A percentile compares a stretch with the other conserved stretches of the same genome.
These are phyloP conservation scores for Phytophthora colocasiae DNA, from an alignment of 352 stramenopile species.

Conservation along the genomic window DNA sequence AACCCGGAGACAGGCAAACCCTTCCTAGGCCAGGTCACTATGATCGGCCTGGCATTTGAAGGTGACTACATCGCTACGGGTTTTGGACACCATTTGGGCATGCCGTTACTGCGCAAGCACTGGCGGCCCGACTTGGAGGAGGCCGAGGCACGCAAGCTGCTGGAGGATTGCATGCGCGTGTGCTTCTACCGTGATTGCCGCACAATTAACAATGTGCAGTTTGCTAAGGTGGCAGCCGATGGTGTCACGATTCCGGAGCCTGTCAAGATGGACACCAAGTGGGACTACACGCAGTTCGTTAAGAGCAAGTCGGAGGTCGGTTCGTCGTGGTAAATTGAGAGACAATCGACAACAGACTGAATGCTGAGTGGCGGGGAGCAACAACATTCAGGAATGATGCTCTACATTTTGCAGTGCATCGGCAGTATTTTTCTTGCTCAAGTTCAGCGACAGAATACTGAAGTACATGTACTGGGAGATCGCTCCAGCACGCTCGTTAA, in stretches of 20 bases:
- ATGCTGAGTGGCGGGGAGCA: background rate
- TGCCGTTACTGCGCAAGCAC: constrained; percentile 96
- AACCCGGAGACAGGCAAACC: constrained; percentile 90
- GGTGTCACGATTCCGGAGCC: constrained; percentile 94
- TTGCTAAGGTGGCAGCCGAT: constrained; percentile 94
- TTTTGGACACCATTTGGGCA: constrained; percentile 97
- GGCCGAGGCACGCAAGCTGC: constrained; percentile 92
- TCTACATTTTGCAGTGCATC: background rate
- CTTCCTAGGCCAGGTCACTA: constrained; percentile 97
- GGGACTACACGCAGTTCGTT: constrained; percentile 90
- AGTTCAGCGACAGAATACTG: constrained; percentile 3
- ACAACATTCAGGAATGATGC: background rate
- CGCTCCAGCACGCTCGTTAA: constrained; percentile 12
- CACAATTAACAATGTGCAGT: constrained; percentile 97
- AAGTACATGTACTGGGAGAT: constrained; percentile 1
- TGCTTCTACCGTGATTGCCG: constrained; percentile 99
- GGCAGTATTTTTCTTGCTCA: too few species aligned
- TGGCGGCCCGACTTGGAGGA: constrained; percentile 95
- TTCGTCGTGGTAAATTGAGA: constrained; percentile 82
- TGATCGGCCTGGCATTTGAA: constrained; percentile 98
- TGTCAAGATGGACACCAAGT: constrained; percentile 96
- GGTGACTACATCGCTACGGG: constrained; percentile 98
- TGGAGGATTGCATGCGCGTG: constrained; percentile 98
- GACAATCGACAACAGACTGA: constrained; percentile 5
- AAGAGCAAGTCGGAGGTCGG: constrained; percentile 91